Evolutionary conservation across 257 asterid genomes (phyloP).

Genomic region (Plectranthus barbatus): DNA sequence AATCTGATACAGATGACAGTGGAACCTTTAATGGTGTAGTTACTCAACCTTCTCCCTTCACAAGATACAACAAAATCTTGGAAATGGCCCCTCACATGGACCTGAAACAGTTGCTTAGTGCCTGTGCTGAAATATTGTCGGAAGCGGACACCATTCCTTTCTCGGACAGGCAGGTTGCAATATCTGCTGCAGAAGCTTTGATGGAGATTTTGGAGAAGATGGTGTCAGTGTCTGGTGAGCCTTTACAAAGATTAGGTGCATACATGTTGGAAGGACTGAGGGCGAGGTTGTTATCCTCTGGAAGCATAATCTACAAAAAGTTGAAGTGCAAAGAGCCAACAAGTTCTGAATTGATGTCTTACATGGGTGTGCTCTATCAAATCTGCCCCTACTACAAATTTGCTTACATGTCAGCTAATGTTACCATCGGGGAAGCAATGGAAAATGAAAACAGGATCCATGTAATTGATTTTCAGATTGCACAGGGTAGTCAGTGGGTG

Average conservation of each 20-base stretch:
- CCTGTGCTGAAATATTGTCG: conserved; percentile 68
- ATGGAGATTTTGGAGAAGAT: conserved; percentile 57
- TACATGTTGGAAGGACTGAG: conserved; percentile 90
- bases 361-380: conserved; percentile 68
- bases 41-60: conserved; percentile 33
- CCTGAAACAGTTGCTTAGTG: conserved; percentile 51
- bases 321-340: conserved; percentile 84
- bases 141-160: conserved; percentile 38
- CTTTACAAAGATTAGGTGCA: conserved; percentile 75
- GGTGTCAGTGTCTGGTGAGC: conserved; percentile 91
- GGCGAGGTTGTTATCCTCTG: conserved; percentile 71
- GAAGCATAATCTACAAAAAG: conserved; percentile 83
- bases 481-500: conserved; percentile 96
- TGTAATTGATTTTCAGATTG: conserved; percentile 78
- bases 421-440: conserved; percentile 67
- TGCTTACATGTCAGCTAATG: conserved; percentile 77
- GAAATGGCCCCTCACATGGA: conserved; percentile 74
- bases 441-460: conserved; percentile 61
- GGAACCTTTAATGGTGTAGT: conserved; percentile 39
- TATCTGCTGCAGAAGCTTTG: conserved; percentile 55
- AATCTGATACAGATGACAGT: conserved; percentile 66
- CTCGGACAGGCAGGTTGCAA: conserved; percentile 28
- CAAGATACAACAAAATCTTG: conserved; percentile 47
- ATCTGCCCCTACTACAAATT: conserved; percentile 83
- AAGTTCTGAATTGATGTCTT: conserved; percentile 73